These are phyloP conservation scores for Phytophthora capsici DNA, from an alignment of 352 stramenopile species.

Conservation along the genomic window DNA sequence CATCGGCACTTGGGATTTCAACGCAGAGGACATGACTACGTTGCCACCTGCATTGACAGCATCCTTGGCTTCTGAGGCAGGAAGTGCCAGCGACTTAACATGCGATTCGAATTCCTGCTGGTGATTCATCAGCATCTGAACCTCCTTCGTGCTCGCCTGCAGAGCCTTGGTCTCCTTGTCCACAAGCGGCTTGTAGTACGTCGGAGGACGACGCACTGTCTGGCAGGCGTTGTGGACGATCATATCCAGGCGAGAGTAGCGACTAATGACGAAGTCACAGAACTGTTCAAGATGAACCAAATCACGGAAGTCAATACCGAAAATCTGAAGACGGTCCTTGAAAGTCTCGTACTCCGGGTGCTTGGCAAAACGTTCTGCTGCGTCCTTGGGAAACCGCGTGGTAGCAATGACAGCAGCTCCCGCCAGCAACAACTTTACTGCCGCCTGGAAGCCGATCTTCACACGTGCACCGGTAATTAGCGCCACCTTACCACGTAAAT, in stretches of 20 bases:
- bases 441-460: constrained; percentile 97
- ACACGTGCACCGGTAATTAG: constrained; percentile 96
- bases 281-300: constrained; percentile 96
- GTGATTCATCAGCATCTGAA: constrained; percentile 80
- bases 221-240: constrained; percentile 99
- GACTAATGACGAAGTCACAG: constrained; percentile 83
- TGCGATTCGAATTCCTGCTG: constrained; percentile 81
- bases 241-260: constrained; percentile 94
- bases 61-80: constrained; percentile 29
- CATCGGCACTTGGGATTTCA: constrained; percentile 86
- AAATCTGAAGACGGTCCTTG: constrained; percentile 94
- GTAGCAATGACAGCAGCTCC: constrained; percentile 95
- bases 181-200: constrained; percentile 94
- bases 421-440: constrained; percentile 93
- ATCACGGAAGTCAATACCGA: constrained; percentile 97
- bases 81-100: constrained; percentile 65
- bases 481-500: constrained; percentile 91
- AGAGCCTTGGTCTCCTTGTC: constrained; percentile 84
- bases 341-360: constrained; percentile 94
- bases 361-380: constrained; percentile 88
- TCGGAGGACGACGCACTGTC: constrained; percentile 93
- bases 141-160: constrained; percentile 50
- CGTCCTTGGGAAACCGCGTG: constrained; percentile 95
- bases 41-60: constrained; percentile 25
- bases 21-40: constrained; percentile 70